A percentile compares a stretch with the other conserved stretches of the same genome.
phyloP scores from a whole-genome alignment of 768 basidiomycete genomes.

The Psilocybe cyanescens region DNA sequence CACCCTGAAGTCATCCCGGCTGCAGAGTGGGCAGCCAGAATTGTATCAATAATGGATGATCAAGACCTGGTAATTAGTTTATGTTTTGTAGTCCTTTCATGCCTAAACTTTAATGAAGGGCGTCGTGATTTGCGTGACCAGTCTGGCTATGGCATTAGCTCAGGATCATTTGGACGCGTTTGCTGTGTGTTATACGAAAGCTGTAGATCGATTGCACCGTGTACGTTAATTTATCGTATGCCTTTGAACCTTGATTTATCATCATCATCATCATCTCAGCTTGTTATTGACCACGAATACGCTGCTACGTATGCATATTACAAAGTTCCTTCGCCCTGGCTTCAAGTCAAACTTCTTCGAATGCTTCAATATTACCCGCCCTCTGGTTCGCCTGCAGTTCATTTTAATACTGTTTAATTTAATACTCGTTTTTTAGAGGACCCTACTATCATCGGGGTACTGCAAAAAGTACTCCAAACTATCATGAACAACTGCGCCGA shows the following conservation, averaged over 20 bases:
- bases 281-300: conserved; percentile 92
- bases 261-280: conserved; percentile 42
- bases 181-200: conserved; percentile 92
- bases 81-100: not conserved
- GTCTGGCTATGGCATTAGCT: conserved; percentile 90
- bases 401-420: not conserved
- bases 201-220: conserved; percentile 85
- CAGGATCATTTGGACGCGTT: conserved; percentile 93
- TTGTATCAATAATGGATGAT: conserved; percentile 96
- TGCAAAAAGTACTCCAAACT: conserved; percentile 85
- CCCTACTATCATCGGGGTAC: conserved; percentile 70
- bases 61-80: conserved; percentile 65
- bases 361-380: conserved; percentile 96
- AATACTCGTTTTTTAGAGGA: conserved; percentile 44
- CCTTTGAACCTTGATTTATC: conserved; percentile 2
- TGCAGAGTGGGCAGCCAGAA: conserved; percentile 93
- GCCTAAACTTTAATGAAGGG: conserved; percentile 53
- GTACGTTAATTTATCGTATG: conserved; percentile 44
- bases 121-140: conserved; percentile 93
- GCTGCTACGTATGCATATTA: conserved; percentile 93
- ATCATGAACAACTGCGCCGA: conserved; percentile 93
- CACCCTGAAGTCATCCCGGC: conserved; percentile 94
- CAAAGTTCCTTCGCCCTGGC: conserved; percentile 96
- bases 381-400: conserved; percentile 61
- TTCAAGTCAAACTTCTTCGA: conserved; percentile 94